Evolutionary conservation across 1,284 basidiomycete species (phyloP).

Genomic region (Schizophyllum amplum): DNA sequence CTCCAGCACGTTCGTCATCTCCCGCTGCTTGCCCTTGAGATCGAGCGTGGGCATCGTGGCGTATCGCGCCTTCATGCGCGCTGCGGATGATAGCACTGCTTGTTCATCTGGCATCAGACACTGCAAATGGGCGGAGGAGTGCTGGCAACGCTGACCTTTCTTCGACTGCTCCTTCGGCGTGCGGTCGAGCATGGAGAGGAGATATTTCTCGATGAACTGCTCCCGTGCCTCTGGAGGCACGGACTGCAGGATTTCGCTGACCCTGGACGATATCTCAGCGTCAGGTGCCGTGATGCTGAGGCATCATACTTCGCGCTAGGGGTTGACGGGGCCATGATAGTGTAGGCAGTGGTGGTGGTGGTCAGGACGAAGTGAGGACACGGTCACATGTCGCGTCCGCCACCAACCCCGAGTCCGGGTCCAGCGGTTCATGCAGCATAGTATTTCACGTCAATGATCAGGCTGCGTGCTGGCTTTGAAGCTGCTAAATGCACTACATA

Average conservation of each 20-base stretch:
- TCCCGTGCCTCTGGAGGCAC: slow-evolving; percentile 38
- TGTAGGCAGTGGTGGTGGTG: too few species aligned
- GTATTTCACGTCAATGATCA: too few species aligned
- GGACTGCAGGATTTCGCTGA: slow-evolving; percentile 30
- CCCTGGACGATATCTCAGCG: slow-evolving; percentile 19
- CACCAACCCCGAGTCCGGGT: too few species aligned
- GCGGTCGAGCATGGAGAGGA: slow-evolving; percentile 31
- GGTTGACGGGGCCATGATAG: neutral
- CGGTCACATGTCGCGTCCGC: neutral
- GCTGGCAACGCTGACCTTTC: slow-evolving; percentile 17
- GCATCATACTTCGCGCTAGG: neutral
- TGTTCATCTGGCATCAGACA: neutral
- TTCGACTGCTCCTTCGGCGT: slow-evolving; percentile 25
- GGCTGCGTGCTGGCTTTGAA: too few species aligned
- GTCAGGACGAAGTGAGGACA: neutral
- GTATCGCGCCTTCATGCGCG: slow-evolving; percentile 15
- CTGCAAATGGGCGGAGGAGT: neutral
- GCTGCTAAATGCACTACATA: too few species aligned
- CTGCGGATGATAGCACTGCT: slow-evolving; percentile 23
- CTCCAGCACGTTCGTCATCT: slow-evolving; percentile 41
- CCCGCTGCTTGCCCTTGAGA: slow-evolving; percentile 40
- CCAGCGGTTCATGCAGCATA: too few species aligned
- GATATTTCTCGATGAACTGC: slow-evolving; percentile 32
- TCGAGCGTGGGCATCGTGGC: slow-evolving; percentile 13
- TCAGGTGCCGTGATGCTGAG: neutral